Evolutionary conservation across 495 filamentous ascomycete species (phyloP).

Genomic region (Aspergillus sparsus): DNA sequence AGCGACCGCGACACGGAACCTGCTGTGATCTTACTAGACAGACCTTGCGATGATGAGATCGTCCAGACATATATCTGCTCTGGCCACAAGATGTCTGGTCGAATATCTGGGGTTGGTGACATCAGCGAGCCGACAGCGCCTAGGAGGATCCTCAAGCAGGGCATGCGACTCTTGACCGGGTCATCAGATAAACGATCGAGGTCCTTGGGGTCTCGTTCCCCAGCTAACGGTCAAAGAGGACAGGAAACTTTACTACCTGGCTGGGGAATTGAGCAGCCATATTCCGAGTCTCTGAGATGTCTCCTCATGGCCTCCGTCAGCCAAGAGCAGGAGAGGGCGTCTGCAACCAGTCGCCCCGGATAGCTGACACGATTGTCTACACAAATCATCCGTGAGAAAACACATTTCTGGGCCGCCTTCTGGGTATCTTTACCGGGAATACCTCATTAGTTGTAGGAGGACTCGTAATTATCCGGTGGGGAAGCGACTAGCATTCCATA

Average conservation of each 20-base stretch:
- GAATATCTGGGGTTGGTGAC: not conserved
- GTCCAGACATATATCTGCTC: not conserved
- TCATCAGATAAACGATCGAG: not conserved
- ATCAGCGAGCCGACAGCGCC: not conserved
- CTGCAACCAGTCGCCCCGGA: too few relatives aligned
- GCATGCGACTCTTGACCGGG: not conserved
- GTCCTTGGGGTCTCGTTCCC: not conserved
- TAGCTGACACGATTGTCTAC: too few relatives aligned
- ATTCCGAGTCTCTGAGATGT: not conserved
- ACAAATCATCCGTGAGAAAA: too few relatives aligned
- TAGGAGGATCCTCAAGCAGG: not conserved
- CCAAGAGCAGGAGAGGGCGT: not conserved
- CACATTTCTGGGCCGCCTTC: too few relatives aligned
- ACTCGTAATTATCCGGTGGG: too few relatives aligned
- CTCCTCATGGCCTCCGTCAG: not conserved
- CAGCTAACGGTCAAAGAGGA: not conserved
- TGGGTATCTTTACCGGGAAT: too few relatives aligned
- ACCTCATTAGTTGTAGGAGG: too few relatives aligned
- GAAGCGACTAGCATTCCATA: too few relatives aligned
- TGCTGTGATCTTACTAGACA: not conserved
- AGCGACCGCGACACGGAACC: not conserved
- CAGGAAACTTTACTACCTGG: not conserved
- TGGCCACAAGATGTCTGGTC: not conserved
- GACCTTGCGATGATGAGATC: conserved; percentile 2
- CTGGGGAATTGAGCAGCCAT: not conserved